Conservation (phyloP, 768 basidiomycete genomes). For the Lactifluus rugatus region DNA sequence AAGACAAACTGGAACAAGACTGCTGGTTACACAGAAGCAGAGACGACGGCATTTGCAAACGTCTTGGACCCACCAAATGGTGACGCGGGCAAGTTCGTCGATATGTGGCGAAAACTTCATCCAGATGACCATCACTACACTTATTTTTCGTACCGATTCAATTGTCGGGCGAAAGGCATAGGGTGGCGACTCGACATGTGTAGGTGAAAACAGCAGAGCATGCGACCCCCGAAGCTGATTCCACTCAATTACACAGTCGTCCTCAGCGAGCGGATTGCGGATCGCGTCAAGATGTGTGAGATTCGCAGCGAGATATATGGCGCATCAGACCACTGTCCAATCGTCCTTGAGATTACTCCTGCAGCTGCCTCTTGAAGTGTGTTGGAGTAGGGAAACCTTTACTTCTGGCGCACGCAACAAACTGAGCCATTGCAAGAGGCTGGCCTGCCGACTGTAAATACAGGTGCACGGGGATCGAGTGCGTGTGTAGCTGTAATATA, state of each 20-base stretch:
- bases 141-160: slow-evolving; percentile 78
- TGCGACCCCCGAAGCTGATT: neutral
- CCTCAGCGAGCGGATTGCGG: slow-evolving; percentile 56
- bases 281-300: slow-evolving; percentile 70
- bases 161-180: slow-evolving; percentile 67
- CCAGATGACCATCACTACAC: slow-evolving; percentile 67
- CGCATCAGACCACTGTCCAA: slow-evolving; percentile 78
- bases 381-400: neutral
- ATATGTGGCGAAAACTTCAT: slow-evolving; percentile 70
- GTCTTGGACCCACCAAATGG: slow-evolving; percentile 48
- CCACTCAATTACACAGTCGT: slow-evolving; percentile 44
- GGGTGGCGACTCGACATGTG: slow-evolving; percentile 88
- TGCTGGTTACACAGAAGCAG: slow-evolving; percentile 73
- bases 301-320: slow-evolving; percentile 80
- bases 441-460: neutral
- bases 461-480: no score
- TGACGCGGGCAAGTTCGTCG: slow-evolving; percentile 43
- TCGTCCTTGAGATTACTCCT: slow-evolving; percentile 58
- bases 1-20: slow-evolving; percentile 83
- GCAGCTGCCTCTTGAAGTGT: neutral
- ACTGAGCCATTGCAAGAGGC: neutral
- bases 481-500: no score
- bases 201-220: slow-evolving; percentile 27
- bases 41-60: slow-evolving; percentile 63
- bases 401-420: no score